Evolutionary conservation across 768 basidiomycete genomes (phyloP), one percentile per base, ranked within the genome.

Genomic region (Sutorius australiensis): DNA sequence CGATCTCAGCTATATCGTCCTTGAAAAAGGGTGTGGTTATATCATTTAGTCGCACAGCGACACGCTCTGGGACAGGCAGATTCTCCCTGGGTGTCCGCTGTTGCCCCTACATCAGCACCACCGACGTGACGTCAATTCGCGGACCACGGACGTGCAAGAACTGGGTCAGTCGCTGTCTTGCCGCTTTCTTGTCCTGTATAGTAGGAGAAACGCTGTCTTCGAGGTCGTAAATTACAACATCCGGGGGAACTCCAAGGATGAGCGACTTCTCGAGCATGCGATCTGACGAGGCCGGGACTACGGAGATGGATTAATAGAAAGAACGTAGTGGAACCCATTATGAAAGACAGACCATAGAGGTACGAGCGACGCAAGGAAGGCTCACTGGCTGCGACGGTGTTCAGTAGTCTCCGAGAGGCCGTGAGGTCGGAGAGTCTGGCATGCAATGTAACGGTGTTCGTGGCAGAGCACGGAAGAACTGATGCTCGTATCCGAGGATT

Each of bases 141-240:
- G 50, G 48, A 46, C 51, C 13, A 60, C 76, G 61, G 65, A 82
- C 89, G 40, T 69, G 64, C 28, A 88, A 70, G 62, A 87, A 92
- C 8, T 72, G 69, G 33, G 69, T 66, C 5, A 89, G 72, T 8
- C 81, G 74, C 7, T 64, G 63, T 53, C 89, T 75, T 0, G 89
- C 87, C 47, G 75, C 68, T 19, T 70, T 69, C 66, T 91, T 89
- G 53, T 83, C 82, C 27, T 73, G 69, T 30, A 67, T 60, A 5
- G 74, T 72, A 4, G 87, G 86, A 5, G 90, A 73, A 0, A 95
- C 82, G 55, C 88, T 88, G 67, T 95, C 93, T 67, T 95, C 93
- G 12, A 95, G 75, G 73, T 95, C 93, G 62, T 92, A 94, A 24
- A 92, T 86, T 33, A 93, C 74, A 39, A 86, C 77, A 55, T 95